A percentile compares a stretch with the other conserved stretches of the same genome.
These are phyloP conservation scores for Botrytis byssoidea DNA, from an alignment of 2,329 filamentous ascomycete genomes.

Conservation along the genomic window DNA sequence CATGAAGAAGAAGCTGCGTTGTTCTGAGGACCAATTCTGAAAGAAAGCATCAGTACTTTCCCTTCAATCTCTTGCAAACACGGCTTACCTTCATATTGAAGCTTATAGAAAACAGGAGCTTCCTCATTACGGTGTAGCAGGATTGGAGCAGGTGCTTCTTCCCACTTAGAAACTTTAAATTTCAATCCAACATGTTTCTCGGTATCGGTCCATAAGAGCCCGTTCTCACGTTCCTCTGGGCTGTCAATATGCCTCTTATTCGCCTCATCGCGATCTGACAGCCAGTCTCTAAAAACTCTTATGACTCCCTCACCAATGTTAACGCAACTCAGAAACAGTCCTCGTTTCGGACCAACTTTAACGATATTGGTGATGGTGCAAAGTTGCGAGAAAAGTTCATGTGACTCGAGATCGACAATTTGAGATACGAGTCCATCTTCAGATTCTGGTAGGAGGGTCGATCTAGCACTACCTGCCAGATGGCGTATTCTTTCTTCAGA, in stretches of 20 bases:
- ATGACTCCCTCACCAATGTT: constrained; percentile 67
- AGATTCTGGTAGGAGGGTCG: constrained; percentile 31
- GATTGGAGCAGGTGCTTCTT: constrained; percentile 47
- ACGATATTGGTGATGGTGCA: constrained; percentile 68
- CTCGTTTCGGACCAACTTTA: constrained; percentile 59
- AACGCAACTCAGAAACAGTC: constrained; percentile 62
- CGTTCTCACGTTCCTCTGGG: constrained; percentile 38
- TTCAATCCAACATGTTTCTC: constrained; percentile 64
- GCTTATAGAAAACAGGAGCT: constrained; percentile 63
- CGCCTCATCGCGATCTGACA: constrained; percentile 43
- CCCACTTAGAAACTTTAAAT: constrained; percentile 60
- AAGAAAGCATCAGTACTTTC: background rate
- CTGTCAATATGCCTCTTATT: background rate
- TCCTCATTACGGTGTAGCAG: constrained; percentile 53
- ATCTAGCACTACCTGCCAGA: constrained; percentile 41
- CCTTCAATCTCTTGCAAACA: no score
- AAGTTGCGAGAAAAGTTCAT: constrained; percentile 74
- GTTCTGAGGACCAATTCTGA: constrained; percentile 68
- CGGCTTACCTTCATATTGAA: constrained; percentile 68
- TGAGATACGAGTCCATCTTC: constrained; percentile 52
- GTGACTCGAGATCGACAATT: constrained; percentile 63
- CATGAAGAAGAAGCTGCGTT: constrained; percentile 59
- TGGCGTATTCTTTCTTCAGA: constrained; percentile 47
- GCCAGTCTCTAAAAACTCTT: constrained; percentile 71
- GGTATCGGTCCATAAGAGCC: constrained; percentile 67